These are phyloP conservation scores for Fusarium sp. DNA, from an alignment of 2,329 filamentous ascomycete species.

Conservation along the genomic window DNA sequence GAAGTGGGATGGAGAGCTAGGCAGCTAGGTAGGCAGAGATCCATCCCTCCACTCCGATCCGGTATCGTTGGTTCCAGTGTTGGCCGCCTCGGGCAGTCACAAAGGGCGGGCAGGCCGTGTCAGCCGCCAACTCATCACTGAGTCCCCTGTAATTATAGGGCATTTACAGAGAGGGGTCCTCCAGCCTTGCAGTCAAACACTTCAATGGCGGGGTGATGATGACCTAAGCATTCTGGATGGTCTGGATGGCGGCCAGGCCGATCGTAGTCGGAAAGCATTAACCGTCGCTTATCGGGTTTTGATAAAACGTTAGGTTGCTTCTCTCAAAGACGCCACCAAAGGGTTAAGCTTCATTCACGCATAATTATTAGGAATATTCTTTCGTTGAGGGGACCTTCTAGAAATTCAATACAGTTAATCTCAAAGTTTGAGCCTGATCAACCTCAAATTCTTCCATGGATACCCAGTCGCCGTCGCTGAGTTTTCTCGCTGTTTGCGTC, in stretches of 20 bases:
- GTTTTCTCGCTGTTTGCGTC: conserved; percentile 5
- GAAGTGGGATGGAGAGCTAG: conserved; percentile 30
- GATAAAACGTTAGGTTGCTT: neutral
- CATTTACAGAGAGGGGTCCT: conserved; percentile 11
- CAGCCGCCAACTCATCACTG: neutral
- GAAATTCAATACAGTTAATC: neutral
- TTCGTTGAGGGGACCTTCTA: neutral
- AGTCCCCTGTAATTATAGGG: conserved; percentile 14
- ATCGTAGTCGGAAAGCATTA: neutral
- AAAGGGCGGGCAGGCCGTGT: neutral
- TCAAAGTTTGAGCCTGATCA: neutral
- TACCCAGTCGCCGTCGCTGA: neutral
- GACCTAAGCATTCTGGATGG: neutral
- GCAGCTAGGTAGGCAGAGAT: conserved; percentile 21
- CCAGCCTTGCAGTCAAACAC: neutral
- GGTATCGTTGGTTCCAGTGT: neutral
- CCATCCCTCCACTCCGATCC: conserved; percentile 7
- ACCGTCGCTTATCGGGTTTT: neutral
- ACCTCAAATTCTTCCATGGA: neutral
- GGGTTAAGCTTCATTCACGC: neutral
- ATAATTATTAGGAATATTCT: neutral
- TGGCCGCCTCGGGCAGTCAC: conserved; percentile 21
- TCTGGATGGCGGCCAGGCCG: neutral
- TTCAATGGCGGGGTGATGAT: conserved; percentile 6
- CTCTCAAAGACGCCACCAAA: neutral